These are phyloP conservation scores for Diaporthe aspalathi DNA, from an alignment of 2,329 filamentous ascomycete genomes.

Conservation along the genomic window DNA sequence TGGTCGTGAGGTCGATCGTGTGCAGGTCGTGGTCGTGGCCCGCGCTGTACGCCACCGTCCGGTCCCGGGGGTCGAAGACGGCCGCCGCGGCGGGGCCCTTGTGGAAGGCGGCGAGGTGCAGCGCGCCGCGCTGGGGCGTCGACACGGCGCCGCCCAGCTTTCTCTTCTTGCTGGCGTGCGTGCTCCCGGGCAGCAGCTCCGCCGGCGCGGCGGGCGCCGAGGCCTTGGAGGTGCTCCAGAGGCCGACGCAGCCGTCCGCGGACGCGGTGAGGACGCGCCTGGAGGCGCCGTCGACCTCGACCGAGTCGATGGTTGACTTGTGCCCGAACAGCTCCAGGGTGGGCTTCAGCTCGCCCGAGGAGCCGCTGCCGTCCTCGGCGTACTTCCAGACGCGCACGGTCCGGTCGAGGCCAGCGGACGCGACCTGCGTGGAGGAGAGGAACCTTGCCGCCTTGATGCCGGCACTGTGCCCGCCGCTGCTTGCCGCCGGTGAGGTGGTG, in stretches of 20 bases:
- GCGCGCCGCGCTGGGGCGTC: conserved; percentile 77
- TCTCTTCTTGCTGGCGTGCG: conserved; percentile 77
- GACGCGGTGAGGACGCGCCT: conserved; percentile 88
- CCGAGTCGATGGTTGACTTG: conserved; percentile 70
- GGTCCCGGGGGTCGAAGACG: conserved; percentile 85
- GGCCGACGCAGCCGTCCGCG: conserved; percentile 82
- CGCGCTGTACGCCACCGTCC: conserved; percentile 89
- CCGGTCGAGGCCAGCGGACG: conserved; percentile 85
- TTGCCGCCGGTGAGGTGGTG: conserved; percentile 76
- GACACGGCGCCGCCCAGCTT: conserved; percentile 69
- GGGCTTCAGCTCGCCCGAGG: conserved; percentile 73
- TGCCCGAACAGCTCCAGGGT: conserved; percentile 70
- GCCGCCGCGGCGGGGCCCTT: conserved; percentile 80
- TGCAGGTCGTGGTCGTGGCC: conserved; percentile 92
- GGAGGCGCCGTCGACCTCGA: conserved; percentile 78
- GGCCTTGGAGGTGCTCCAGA: conserved; percentile 87
- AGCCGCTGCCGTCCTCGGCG: conserved; percentile 70
- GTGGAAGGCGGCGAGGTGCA: conserved; percentile 79
- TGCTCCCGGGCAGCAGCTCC: conserved; percentile 72
- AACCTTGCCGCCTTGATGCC: conserved; percentile 87
- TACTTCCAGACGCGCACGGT: conserved; percentile 94
- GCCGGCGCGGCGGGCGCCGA: conserved; percentile 80
- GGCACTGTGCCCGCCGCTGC: conserved; percentile 78
- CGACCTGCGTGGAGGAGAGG: conserved; percentile 80
- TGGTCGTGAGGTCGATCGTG: conserved; percentile 90